phyloP scores from a whole-genome alignment of 164 flowering plant genomes.

The Tetracentron sinense region DNA sequence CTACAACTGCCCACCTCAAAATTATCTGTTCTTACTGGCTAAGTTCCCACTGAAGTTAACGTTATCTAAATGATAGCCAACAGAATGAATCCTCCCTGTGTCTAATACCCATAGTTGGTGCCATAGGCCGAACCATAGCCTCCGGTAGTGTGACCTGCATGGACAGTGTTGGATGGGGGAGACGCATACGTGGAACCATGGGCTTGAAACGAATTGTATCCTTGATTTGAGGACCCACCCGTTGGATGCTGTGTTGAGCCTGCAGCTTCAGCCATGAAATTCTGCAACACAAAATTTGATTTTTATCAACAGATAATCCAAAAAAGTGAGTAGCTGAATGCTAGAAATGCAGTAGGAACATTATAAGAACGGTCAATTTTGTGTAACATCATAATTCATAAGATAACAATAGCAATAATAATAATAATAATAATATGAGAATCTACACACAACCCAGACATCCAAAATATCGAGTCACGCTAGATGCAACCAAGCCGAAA shows the following conservation, averaged over 20 bases:
- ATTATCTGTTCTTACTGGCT: background rate
- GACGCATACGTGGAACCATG: slow-evolving; percentile 31
- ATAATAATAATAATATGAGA: no score
- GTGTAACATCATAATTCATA: no score
- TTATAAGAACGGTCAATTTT: no score
- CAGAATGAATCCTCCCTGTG: background rate
- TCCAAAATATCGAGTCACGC: no score
- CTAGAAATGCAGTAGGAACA: background rate
- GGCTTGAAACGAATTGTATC: slow-evolving; percentile 25
- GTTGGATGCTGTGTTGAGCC: slow-evolving; percentile 22
- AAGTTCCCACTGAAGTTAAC: background rate
- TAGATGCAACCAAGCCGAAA: no score
- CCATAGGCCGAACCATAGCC: slow-evolving; percentile 42
- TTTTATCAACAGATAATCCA: background rate
- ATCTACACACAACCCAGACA: no score
- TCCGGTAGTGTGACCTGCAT: slow-evolving; percentile 23
- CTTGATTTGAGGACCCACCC: slow-evolving; percentile 23
- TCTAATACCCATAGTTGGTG: slow-evolving; percentile 36
- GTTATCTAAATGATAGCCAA: background rate
- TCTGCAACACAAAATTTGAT: slow-evolving; percentile 25
- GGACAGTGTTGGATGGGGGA: slow-evolving; percentile 27
- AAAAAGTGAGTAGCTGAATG: background rate
- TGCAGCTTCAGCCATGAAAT: slow-evolving; percentile 52
- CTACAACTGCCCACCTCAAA: slow-evolving; percentile 1
- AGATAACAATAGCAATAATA: no score